Percentiles rank a stretch among this genome's conserved stretches.
Evolutionary conservation across 2,329 filamentous ascomycete genomes (phyloP).

Genomic region (Trichoderma guizhouense): DNA sequence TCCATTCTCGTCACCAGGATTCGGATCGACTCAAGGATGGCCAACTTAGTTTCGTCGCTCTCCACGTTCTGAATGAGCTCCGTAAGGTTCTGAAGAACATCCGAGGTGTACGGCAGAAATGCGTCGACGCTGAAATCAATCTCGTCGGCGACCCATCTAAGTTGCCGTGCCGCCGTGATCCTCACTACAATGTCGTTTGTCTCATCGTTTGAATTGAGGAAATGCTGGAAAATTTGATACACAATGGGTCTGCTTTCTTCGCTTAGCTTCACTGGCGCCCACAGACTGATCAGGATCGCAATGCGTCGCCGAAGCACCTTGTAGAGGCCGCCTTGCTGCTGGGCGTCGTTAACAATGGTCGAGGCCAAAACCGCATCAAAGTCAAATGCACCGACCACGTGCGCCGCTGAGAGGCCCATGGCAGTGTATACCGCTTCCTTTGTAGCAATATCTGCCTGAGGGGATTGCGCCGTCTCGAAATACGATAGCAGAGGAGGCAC

Average conservation of each 20-base stretch:
- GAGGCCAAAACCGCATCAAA: constrained; percentile 77
- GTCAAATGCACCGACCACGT: constrained; percentile 70
- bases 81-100: constrained; percentile 71
- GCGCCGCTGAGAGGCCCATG: constrained; percentile 78
- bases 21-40: constrained; percentile 80
- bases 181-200: constrained; percentile 89
- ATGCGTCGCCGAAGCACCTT: constrained; percentile 84
- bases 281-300: constrained; percentile 83
- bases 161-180: constrained; percentile 82
- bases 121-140: constrained; percentile 72
- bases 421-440: constrained; percentile 96
- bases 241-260: constrained; percentile 67
- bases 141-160: constrained; percentile 77
- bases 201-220: constrained; percentile 72
- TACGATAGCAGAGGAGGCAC: constrained; percentile 76
- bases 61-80: constrained; percentile 75
- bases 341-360: constrained; percentile 75
- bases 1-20: constrained; percentile 80
- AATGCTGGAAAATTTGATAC: constrained; percentile 85
- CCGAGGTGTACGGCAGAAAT: constrained; percentile 75
- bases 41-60: constrained; percentile 84
- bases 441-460: constrained; percentile 65
- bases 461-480: constrained; percentile 72
- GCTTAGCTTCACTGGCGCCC: constrained; percentile 76
- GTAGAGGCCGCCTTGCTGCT: constrained; percentile 58